Conservation (phyloP, 345 rosid genomes). For the Lenwebbia sp. region DNA sequence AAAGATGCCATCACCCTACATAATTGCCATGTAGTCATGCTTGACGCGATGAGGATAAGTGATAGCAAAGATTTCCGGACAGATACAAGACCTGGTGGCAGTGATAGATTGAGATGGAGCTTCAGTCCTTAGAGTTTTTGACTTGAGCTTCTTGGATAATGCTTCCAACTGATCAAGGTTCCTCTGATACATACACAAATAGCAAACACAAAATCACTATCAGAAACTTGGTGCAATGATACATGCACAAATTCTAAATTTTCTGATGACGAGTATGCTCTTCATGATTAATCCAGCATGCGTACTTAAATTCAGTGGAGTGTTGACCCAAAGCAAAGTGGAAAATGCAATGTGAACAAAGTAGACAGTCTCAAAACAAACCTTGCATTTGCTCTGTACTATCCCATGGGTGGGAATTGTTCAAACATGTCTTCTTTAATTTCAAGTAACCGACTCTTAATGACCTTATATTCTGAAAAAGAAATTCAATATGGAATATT, state of each 20-base stretch:
- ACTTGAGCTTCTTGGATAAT: constrained; percentile 90
- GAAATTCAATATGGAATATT: neutral
- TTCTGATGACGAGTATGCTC: neutral
- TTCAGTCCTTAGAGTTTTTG: constrained; percentile 75
- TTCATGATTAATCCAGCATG: neutral
- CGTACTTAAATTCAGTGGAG: neutral
- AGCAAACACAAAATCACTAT: neutral
- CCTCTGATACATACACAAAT: constrained; percentile 42
- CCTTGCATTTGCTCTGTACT: neutral
- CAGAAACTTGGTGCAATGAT: neutral
- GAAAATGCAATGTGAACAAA: neutral
- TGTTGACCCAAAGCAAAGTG: neutral
- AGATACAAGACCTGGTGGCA: constrained; percentile 61
- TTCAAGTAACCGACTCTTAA: neutral
- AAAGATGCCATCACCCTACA: neutral
- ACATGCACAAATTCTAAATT: neutral
- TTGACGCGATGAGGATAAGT: neutral
- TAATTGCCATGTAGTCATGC: neutral
- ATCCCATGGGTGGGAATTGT: neutral
- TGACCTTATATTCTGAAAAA: neutral
- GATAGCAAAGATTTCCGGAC: neutral
- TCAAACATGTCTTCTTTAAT: neutral
- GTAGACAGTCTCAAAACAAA: neutral
- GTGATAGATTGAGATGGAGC: constrained; percentile 94
- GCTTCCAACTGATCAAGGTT: constrained; percentile 93